Evolutionary conservation across 2,329 filamentous ascomycete species (phyloP).

Genomic region (Myriangium duriaei): DNA sequence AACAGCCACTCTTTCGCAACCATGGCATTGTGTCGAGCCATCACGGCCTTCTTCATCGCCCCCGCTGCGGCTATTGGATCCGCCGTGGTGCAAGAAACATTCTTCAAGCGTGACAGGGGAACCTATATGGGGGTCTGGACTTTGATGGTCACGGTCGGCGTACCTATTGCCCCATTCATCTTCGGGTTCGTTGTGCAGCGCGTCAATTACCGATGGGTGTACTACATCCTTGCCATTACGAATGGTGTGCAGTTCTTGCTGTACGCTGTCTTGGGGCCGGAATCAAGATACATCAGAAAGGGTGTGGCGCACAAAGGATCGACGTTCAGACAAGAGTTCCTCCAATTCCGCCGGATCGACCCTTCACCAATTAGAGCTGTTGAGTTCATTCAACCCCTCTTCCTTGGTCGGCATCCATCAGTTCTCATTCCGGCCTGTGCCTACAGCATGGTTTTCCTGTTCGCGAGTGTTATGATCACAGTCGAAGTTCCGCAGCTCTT

Average conservation of each 20-base stretch:
- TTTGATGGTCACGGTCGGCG: constrained; percentile 35
- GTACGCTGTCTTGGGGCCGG: constrained; percentile 41
- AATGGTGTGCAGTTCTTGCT: constrained; percentile 43
- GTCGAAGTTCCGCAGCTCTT: constrained; percentile 48
- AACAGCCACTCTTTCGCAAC: constrained; percentile 35
- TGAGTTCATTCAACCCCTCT: constrained; percentile 40
- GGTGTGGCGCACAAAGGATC: constrained; percentile 22
- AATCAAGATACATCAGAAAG: constrained; percentile 39
- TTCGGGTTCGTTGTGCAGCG: constrained; percentile 35
- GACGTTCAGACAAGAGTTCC: constrained; percentile 29
- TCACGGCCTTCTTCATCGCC: constrained; percentile 43
- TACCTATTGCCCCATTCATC: constrained; percentile 28
- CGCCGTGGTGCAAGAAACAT: constrained; percentile 43
- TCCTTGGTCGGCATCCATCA: constrained; percentile 32
- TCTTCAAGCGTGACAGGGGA: constrained; percentile 42
- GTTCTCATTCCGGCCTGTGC: constrained; percentile 38
- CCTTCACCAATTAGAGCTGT: constrained; percentile 32
- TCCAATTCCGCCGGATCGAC: constrained; percentile 37
- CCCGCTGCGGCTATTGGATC: constrained; percentile 42
- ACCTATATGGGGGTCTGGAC: constrained; percentile 47
- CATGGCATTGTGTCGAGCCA: constrained; percentile 38
- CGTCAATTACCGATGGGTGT: constrained; percentile 46
- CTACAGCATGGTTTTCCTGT: constrained; percentile 46
- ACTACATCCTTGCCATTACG: constrained; percentile 43
- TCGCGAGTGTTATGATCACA: constrained; percentile 38